These are phyloP conservation scores for Fraxinus sp. DNA, from an alignment of 305 asterid genomes.

Conservation along the genomic window DNA sequence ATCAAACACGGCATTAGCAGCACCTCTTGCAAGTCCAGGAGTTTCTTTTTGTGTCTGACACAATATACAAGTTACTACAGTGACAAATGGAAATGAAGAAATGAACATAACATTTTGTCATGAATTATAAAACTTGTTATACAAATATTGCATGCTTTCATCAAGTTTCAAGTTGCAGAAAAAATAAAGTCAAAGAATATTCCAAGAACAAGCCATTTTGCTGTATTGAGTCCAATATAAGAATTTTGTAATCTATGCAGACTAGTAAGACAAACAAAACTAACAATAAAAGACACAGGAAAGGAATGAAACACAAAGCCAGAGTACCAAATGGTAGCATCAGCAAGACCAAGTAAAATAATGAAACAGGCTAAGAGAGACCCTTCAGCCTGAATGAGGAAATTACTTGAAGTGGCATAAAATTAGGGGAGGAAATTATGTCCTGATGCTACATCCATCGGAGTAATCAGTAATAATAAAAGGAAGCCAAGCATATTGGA, in stretches of 20 bases:
- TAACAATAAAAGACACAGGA: neutral
- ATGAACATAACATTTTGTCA: constrained; percentile 1
- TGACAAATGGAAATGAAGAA: constrained; percentile 17
- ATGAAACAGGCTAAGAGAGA: constrained; percentile 4
- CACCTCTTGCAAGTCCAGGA: constrained; percentile 90
- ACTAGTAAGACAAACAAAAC: neutral
- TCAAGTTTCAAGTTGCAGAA: constrained; percentile 17
- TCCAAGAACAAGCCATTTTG: constrained; percentile 6
- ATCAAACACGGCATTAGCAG: constrained; percentile 83
- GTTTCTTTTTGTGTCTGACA: constrained; percentile 69
- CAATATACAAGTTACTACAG: constrained; percentile 22
- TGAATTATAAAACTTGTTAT: constrained; percentile 10
- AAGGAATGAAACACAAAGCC: constrained; percentile 2
- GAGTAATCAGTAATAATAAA: neutral
- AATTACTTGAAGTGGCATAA: constrained; percentile 9
- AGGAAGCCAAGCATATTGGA: neutral
- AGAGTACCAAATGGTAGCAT: neutral
- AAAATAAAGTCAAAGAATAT: constrained; percentile 1
- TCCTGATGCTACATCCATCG: neutral
- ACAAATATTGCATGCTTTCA: constrained; percentile 15
- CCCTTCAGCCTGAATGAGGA: neutral
- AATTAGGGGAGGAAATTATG: neutral
- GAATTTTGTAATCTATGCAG: constrained; percentile 19
- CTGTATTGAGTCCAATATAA: constrained; percentile 9
- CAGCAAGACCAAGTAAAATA: neutral